Percentiles rank a stretch among this genome's conserved stretches.
Evolutionary conservation across 768 basidiomycete species (phyloP).

Genomic region (Sporobolomyces phaffii): DNA sequence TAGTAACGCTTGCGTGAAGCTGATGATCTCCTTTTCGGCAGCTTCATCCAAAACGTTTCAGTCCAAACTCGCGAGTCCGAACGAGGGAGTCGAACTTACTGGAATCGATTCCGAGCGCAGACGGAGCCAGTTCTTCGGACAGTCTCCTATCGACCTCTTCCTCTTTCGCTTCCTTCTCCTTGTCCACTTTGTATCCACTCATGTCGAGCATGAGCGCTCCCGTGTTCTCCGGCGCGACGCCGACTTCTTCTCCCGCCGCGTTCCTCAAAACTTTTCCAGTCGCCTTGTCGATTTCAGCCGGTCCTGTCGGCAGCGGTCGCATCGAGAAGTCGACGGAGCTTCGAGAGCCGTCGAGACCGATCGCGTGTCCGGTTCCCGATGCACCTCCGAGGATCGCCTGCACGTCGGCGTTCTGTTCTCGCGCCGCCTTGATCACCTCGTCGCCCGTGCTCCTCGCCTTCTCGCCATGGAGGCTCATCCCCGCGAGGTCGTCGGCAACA

Average conservation of each 20-base stretch:
- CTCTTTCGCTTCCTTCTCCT: constrained; percentile 36
- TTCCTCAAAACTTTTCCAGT: not conserved
- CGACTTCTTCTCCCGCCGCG: constrained; percentile 2
- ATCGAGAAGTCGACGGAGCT: constrained; percentile 11
- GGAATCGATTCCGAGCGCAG: constrained; percentile 14
- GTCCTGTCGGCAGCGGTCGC: not conserved
- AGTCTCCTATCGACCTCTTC: constrained; percentile 22
- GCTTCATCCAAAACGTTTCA: not conserved
- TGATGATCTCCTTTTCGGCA: constrained; percentile 36
- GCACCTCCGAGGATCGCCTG: constrained; percentile 5
- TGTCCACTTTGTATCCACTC: constrained; percentile 66
- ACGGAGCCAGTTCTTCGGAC: not conserved
- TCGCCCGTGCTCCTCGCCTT: constrained; percentile 20
- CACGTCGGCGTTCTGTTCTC: constrained; percentile 23
- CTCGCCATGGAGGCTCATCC: not conserved
- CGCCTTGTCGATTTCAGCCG: not conserved
- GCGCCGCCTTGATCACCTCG: constrained; percentile 28
- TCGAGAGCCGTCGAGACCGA: not conserved
- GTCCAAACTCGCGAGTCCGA: too few relatives aligned
- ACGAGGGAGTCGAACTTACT: not conserved
- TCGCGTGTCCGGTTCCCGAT: constrained; percentile 8
- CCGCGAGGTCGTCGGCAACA: constrained; percentile 7
- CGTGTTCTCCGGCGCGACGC: constrained; percentile 20
- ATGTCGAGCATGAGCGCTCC: constrained; percentile 66
- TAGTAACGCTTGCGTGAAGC: constrained; percentile 37